Evolutionary conservation across 345 rosid species (phyloP).

Genomic region (Lenwebbia sp.): DNA sequence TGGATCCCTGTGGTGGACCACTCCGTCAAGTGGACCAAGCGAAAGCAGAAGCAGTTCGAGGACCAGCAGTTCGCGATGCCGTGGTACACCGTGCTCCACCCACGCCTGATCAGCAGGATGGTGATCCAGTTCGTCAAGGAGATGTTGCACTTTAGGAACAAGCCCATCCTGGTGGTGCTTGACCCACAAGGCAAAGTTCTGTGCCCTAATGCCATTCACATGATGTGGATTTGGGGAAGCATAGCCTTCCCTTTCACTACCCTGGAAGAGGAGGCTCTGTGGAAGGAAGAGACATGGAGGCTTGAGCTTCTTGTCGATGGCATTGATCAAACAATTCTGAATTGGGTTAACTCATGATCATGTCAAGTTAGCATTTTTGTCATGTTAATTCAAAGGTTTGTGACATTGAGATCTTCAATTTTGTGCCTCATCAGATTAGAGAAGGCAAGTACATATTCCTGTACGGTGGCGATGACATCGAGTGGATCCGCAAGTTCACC

Average conservation of each 20-base stretch:
- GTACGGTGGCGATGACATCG: slow-evolving; percentile 71
- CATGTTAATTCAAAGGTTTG: background rate
- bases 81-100: slow-evolving; percentile 63
- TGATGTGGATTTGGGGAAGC: slow-evolving; percentile 98
- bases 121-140: slow-evolving; percentile 56
- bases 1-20: slow-evolving; percentile 73
- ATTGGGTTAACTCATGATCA: slow-evolving; percentile 46
- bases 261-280: slow-evolving; percentile 55
- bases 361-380: background rate
- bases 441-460: slow-evolving; percentile 73
- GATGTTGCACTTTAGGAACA: slow-evolving; percentile 75
- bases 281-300: slow-evolving; percentile 64
- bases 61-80: slow-evolving; percentile 41
- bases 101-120: slow-evolving; percentile 40
- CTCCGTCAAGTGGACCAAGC: slow-evolving; percentile 18
- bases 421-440: slow-evolving; percentile 22
- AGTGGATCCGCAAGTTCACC: slow-evolving; percentile 72
- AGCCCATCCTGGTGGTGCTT: slow-evolving; percentile 77
- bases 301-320: slow-evolving; percentile 65
- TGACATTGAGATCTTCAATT: background rate
- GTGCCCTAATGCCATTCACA: slow-evolving; percentile 78
- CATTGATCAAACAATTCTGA: slow-evolving; percentile 50
- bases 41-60: slow-evolving; percentile 31
- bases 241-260: slow-evolving; percentile 82
- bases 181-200: slow-evolving; percentile 76